Conservation (phyloP, 148 eudicot species). For the Rhododendron kiyosumense region DNA sequence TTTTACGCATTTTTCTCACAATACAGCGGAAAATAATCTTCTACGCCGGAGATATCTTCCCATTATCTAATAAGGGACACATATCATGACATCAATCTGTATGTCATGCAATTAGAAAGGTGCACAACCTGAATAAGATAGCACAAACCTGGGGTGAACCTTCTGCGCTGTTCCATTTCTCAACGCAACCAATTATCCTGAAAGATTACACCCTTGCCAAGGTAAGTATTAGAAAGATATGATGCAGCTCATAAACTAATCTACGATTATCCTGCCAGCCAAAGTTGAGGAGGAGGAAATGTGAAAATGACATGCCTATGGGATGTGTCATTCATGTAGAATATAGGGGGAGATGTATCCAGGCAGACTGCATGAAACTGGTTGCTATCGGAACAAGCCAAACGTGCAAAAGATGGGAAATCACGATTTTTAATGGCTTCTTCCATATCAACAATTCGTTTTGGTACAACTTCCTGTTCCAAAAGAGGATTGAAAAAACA, state of each 20-base stretch:
- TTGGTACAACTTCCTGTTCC: slow-evolving; percentile 76
- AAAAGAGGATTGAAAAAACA: background rate
- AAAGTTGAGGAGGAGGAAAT: background rate
- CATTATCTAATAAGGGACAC: background rate
- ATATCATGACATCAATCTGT: background rate
- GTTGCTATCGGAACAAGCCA: slow-evolving; percentile 81
- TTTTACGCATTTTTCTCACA: background rate
- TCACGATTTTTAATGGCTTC: slow-evolving; percentile 75
- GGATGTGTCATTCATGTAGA: slow-evolving; percentile 96
- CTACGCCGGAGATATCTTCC: background rate
- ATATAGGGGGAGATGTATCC: slow-evolving; percentile 82
- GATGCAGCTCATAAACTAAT: background rate
- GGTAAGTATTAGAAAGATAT: background rate
- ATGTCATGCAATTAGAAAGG: background rate
- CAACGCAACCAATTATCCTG: slow-evolving; percentile 83
- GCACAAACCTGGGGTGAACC: slow-evolving; percentile 76
- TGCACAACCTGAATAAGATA: background rate
- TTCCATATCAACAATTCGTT: slow-evolving; percentile 71
- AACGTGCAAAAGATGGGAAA: slow-evolving; percentile 63
- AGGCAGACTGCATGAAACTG: slow-evolving; percentile 96
- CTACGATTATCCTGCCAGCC: background rate
- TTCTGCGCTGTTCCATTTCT: slow-evolving; percentile 91
- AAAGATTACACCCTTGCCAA: slow-evolving; percentile 16
- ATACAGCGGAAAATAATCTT: background rate
- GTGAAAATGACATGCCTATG: slow-evolving; percentile 49